phyloP scores from a whole-genome alignment of 1,284 basidiomycete genomes.

The Porogramme epimiltina region DNA sequence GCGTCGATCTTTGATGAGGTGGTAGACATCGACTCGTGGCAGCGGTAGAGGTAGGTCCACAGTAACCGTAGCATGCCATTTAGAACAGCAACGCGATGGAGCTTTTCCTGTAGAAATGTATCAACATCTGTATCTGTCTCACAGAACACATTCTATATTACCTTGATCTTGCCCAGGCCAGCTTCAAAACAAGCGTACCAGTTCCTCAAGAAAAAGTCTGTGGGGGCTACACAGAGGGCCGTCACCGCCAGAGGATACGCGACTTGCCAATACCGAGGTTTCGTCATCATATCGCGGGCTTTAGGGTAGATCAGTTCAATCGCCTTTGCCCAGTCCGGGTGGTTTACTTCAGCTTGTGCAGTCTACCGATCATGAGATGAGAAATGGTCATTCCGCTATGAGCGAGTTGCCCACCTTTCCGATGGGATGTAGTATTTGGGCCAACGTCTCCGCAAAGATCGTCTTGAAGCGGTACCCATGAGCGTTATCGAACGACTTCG shows the following conservation, averaged over 20 bases:
- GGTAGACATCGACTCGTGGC: constrained; percentile 82
- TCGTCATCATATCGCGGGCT: constrained; percentile 85
- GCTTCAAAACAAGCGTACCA: constrained; percentile 78
- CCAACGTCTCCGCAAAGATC: constrained; percentile 85
- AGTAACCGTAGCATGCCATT: constrained; percentile 85
- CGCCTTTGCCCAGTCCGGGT: constrained; percentile 92
- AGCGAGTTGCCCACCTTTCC: constrained; percentile 64
- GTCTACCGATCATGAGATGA: constrained; percentile 48
- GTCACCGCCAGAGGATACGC: constrained; percentile 89
- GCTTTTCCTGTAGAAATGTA: constrained; percentile 66
- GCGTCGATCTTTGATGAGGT: constrained; percentile 79
- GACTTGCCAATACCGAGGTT: constrained; percentile 89
- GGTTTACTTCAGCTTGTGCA: constrained; percentile 95
- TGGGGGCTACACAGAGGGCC: constrained; percentile 85
- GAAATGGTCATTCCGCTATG: constrained; percentile 1
- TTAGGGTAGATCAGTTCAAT: constrained; percentile 86
- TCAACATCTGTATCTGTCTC: neutral
- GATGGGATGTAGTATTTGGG: constrained; percentile 84
- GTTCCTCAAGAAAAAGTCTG: constrained; percentile 82
- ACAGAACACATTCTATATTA: constrained; percentile 28
- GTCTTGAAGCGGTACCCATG: constrained; percentile 86
- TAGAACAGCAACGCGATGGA: constrained; percentile 72
- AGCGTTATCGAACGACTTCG: constrained; percentile 82
- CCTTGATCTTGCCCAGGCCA: constrained; percentile 80
- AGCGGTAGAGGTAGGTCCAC: constrained; percentile 95